Percentiles rank a stretch among this genome's conserved stretches.
Evolutionary conservation across 805 yeast species (phyloP).

Genomic region (Osmozyma mogii): DNA sequence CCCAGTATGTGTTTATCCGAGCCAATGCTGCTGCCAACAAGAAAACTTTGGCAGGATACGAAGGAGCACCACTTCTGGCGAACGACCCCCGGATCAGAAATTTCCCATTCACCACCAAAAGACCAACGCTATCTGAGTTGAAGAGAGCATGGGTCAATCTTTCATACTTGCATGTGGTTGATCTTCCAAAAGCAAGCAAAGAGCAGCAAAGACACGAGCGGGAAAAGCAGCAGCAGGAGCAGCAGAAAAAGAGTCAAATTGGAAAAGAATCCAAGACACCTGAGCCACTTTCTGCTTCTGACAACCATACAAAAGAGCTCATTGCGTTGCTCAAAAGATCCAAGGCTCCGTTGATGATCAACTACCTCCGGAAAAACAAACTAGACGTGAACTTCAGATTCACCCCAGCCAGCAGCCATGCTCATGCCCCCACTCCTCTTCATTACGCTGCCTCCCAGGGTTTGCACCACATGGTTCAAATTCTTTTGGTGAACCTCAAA

Average conservation of each 20-base stretch:
- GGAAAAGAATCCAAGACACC: constrained; percentile 12
- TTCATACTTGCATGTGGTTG: constrained; percentile 47
- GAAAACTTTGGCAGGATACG: constrained; percentile 59
- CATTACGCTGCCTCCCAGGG: constrained; percentile 73
- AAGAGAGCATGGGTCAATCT: constrained; percentile 79
- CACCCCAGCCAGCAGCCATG: constrained; percentile 46
- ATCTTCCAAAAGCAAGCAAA: constrained; percentile 45
- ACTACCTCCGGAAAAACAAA: constrained; percentile 52
- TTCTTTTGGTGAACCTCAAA: constrained; percentile 53
- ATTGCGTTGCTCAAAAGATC: constrained; percentile 58
- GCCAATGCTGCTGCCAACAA: constrained; percentile 71
- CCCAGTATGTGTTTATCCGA: constrained; percentile 67
- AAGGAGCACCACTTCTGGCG: constrained; percentile 42
- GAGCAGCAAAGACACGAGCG: constrained; percentile 14
- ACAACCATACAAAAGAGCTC: constrained; percentile 50
- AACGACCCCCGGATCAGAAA: constrained; percentile 56
- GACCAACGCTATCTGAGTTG: constrained; percentile 78
- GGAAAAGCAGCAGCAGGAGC: constrained; percentile 6
- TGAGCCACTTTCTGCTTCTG: constrained; percentile 19
- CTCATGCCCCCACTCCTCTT: constrained; percentile 60
- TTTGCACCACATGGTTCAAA: constrained; percentile 55
- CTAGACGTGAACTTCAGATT: constrained; percentile 46
- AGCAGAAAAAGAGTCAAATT: constrained; percentile 21
- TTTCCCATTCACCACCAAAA: constrained; percentile 83
- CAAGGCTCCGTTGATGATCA: constrained; percentile 64